phyloP scores from a whole-genome alignment of 768 basidiomycete genomes.

The Boletus sp. region DNA sequence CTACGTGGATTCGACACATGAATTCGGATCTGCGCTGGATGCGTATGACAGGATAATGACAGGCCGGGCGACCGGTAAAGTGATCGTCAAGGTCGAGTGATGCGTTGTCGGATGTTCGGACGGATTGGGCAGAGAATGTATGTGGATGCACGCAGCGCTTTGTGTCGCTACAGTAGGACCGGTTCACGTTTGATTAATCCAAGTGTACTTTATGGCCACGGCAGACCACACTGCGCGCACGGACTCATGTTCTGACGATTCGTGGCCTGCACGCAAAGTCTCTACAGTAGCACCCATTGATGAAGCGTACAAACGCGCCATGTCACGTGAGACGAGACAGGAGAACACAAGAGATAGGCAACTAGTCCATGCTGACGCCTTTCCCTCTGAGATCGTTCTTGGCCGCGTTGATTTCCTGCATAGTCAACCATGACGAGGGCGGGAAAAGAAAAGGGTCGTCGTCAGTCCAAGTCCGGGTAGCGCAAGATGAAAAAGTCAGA shows the following conservation, averaged over 20 bases:
- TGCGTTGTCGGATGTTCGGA: neutral
- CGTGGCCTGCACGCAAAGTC: no score
- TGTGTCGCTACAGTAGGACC: neutral
- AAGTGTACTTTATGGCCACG: neutral
- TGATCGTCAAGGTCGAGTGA: constrained; percentile 52
- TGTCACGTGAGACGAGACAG: neutral
- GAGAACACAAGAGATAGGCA: neutral
- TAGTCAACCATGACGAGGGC: neutral
- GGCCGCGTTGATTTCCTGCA: constrained; percentile 58
- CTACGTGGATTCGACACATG: constrained; percentile 53
- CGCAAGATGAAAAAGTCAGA: no score
- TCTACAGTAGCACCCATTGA: no score
- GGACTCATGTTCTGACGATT: neutral
- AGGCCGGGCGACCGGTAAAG: constrained; percentile 58
- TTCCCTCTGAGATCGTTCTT: constrained; percentile 55
- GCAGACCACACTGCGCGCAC: neutral
- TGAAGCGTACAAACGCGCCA: neutral
- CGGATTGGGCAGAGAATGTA: neutral
- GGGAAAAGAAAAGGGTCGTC: neutral
- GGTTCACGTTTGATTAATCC: neutral
- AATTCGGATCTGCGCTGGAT: constrained; percentile 51
- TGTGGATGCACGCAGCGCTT: neutral
- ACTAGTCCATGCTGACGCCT: constrained; percentile 59
- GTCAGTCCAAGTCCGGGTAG: no score
- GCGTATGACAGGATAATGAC: constrained; percentile 64